Conservation (phyloP, 2,329 filamentous ascomycete species). For the Scedosporium apiospermum region DNA sequence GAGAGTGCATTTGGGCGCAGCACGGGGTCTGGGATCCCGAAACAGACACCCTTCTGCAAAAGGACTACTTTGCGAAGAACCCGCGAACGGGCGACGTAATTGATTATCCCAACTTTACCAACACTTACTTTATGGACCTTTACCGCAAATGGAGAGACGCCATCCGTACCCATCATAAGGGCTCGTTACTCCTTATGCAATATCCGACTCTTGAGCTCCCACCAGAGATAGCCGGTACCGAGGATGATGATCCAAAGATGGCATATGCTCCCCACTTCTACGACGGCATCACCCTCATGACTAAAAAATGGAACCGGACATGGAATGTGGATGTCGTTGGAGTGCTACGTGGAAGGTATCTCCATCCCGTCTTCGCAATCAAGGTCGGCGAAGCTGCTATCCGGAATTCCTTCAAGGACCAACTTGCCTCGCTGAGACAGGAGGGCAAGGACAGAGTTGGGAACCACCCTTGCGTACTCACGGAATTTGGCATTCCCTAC, state of each 20-base stretch:
- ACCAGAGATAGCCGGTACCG: slow-evolving; percentile 74
- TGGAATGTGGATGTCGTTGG: slow-evolving; percentile 98
- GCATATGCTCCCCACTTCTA: slow-evolving; percentile 95
- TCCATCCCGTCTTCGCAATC: slow-evolving; percentile 82
- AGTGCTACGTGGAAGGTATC: slow-evolving; percentile 78
- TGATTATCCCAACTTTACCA: slow-evolving; percentile 79
- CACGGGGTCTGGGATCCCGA: slow-evolving; percentile 88
- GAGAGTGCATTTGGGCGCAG: slow-evolving; percentile 94
- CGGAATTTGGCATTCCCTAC: slow-evolving; percentile 95
- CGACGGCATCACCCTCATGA: slow-evolving; percentile 92
- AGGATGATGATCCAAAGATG: slow-evolving; percentile 81
- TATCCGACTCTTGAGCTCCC: slow-evolving; percentile 88
- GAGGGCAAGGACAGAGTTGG: slow-evolving; percentile 87
- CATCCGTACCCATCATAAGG: slow-evolving; percentile 66
- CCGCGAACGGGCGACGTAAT: slow-evolving; percentile 64
- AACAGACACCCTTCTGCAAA: slow-evolving; percentile 66
- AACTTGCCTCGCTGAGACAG: slow-evolving; percentile 70
- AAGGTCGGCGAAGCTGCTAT: slow-evolving; percentile 91
- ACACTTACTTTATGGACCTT: slow-evolving; percentile 82
- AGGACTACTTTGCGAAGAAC: slow-evolving; percentile 79
- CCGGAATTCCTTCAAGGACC: slow-evolving; percentile 83
- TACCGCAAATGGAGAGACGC: slow-evolving; percentile 68
- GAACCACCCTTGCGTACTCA: slow-evolving; percentile 79
- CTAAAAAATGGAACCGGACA: slow-evolving; percentile 95
- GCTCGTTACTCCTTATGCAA: slow-evolving; percentile 83